Evolutionary conservation across 768 basidiomycete genomes (phyloP).

Genomic region (Leccinum aurantiacum): DNA sequence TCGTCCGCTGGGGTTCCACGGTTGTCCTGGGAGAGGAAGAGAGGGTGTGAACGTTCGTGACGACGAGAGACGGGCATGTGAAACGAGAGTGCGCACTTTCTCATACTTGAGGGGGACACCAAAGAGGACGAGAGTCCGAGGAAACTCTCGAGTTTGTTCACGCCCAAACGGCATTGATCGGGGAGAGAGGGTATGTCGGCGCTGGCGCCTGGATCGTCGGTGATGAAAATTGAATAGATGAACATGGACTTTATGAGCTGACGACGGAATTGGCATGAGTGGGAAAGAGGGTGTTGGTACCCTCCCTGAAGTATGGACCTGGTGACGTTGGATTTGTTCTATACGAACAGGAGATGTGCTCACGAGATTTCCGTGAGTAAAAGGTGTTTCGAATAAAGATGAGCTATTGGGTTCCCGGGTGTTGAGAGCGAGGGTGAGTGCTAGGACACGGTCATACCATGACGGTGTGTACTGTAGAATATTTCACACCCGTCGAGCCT

Average conservation of each 20-base stretch:
- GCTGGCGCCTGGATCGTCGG: conserved; percentile 89
- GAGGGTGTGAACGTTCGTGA: not conserved
- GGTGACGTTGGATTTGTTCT: conserved; percentile 6
- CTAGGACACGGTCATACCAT: too few species aligned
- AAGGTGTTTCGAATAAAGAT: not conserved
- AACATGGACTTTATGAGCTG: conserved; percentile 88
- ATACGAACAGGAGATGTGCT: conserved; percentile 16
- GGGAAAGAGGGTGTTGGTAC: conserved; percentile 87
- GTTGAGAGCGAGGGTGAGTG: too few species aligned
- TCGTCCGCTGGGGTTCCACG: conserved; percentile 90
- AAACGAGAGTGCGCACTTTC: conserved; percentile 53
- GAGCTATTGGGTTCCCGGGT: too few species aligned
- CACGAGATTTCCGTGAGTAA: conserved; percentile 46
- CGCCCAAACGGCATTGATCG: conserved; percentile 90
- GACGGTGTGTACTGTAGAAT: conserved; percentile 34
- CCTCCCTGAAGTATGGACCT: conserved; percentile 91
- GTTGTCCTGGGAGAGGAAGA: conserved; percentile 53
- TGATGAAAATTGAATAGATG: conserved; percentile 99
- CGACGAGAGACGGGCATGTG: not conserved
- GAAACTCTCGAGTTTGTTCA: conserved; percentile 87
- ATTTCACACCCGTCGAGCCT: conserved; percentile 54
- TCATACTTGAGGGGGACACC: conserved; percentile 80
- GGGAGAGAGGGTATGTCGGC: conserved; percentile 77
- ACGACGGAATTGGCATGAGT: conserved; percentile 82
- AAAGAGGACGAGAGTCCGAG: conserved; percentile 84